Conservation (phyloP, 176 grass and related monocot species). For the Oryza meyeriana region DNA sequence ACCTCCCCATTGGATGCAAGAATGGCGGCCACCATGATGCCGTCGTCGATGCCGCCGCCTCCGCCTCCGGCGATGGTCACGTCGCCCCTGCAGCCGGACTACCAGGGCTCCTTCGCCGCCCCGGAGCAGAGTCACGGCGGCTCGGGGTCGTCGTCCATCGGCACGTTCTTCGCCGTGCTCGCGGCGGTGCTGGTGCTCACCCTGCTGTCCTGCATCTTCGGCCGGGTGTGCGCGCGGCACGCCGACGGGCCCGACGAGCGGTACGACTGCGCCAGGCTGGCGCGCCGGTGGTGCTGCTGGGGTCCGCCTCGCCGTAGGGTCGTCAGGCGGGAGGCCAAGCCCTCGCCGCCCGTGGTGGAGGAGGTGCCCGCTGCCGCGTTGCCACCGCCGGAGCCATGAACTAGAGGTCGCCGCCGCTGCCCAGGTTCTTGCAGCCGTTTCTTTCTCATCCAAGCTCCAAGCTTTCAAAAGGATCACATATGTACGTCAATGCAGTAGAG, state of each 20-base stretch:
- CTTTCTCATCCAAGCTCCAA: background rate
- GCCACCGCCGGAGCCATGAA: conserved; percentile 59
- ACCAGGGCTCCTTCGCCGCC: conserved; percentile 26
- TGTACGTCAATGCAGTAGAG: background rate
- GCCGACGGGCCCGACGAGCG: conserved; percentile 57
- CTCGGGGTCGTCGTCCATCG: conserved; percentile 41
- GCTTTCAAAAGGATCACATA: background rate
- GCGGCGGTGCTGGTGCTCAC: conserved; percentile 63
- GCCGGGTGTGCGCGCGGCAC: conserved; percentile 46
- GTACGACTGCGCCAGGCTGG: conserved; percentile 62
- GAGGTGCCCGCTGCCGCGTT: conserved; percentile 25
- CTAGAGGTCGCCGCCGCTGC: background rate
- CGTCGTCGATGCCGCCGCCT: conserved; percentile 35
- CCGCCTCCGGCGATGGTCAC: conserved; percentile 11
- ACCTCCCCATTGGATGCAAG: conserved; percentile 5
- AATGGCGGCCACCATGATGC: conserved; percentile 36
- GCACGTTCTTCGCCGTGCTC: conserved; percentile 73
- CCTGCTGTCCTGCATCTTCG: conserved; percentile 71
- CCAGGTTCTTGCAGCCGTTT: conserved; percentile 20
- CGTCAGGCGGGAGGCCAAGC: conserved; percentile 44
- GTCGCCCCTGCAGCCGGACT: conserved; percentile 46
- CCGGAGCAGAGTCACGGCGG: background rate
- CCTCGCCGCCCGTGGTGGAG: background rate
- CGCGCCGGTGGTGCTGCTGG: conserved; percentile 41
- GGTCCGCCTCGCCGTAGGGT: conserved; percentile 17